Conservation (phyloP, 2,329 filamentous ascomycete genomes). For the Plectosphaerella sp. region DNA sequence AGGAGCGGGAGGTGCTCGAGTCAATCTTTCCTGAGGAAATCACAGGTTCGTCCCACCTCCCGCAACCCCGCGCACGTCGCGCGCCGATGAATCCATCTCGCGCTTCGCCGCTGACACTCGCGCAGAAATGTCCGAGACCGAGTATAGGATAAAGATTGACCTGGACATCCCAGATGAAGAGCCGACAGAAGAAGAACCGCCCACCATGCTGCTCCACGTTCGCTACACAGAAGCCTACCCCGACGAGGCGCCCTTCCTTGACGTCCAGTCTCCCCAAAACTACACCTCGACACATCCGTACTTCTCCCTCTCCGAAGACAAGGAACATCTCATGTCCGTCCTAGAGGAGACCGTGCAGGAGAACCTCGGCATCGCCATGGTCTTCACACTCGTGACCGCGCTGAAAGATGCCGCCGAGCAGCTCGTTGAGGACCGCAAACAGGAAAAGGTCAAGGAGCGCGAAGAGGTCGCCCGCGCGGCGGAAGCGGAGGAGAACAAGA, state of each 20-base stretch:
- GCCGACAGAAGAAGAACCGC: conserved; percentile 55
- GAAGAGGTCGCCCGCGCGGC: conserved; percentile 53
- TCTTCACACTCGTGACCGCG: conserved; percentile 84
- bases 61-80: conserved; percentile 8
- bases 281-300: conserved; percentile 57
- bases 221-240: conserved; percentile 89
- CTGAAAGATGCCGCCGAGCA: conserved; percentile 90
- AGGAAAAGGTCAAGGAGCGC: conserved; percentile 52
- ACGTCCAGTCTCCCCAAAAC: conserved; percentile 72
- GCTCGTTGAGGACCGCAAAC: conserved; percentile 70
- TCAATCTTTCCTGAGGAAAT: conserved; percentile 99
- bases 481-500: conserved; percentile 91
- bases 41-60: conserved; percentile 54
- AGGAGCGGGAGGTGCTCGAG: conserved; percentile 96
- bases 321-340: conserved; percentile 64
- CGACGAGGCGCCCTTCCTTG: conserved; percentile 77
- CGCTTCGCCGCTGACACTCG: conserved; percentile 3
- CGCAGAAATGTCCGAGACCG: conserved; percentile 81
- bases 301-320: conserved; percentile 79
- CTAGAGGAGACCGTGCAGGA: conserved; percentile 78
- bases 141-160: conserved; percentile 81
- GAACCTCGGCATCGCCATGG: conserved; percentile 95
- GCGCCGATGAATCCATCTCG: not conserved
- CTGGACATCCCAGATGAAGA: conserved; percentile 71
- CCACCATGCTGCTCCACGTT: conserved; percentile 76